Evolutionary conservation across 2,329 filamentous ascomycete genomes (phyloP).

Genomic region (Trematosphaeria pertusa): DNA sequence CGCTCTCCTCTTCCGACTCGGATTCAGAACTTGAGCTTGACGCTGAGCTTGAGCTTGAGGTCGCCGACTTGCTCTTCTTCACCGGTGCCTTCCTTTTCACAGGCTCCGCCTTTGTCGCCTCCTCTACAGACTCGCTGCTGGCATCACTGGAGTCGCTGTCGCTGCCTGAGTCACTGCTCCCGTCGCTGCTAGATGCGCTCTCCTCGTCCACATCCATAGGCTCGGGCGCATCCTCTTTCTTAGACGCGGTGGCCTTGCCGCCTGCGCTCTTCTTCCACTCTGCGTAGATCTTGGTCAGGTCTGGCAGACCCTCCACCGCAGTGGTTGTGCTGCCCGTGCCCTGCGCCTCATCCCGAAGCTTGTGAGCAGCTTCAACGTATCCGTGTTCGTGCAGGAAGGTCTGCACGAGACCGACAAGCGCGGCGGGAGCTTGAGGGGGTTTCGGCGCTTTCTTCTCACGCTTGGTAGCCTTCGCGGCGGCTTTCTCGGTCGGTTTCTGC

Average conservation of each 20-base stretch:
- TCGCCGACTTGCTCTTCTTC: slow-evolving; percentile 23
- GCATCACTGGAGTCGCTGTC: slow-evolving; percentile 28
- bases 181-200: slow-evolving; percentile 30
- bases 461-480: slow-evolving; percentile 3
- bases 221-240: slow-evolving; percentile 26
- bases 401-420: slow-evolving; percentile 42
- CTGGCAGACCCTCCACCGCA: slow-evolving; percentile 23
- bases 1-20: slow-evolving; percentile 44
- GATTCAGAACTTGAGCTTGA: slow-evolving; percentile 46
- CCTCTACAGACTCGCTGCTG: slow-evolving; percentile 39
- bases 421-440: slow-evolving; percentile 22
- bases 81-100: slow-evolving; percentile 33
- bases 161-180: slow-evolving; percentile 27
- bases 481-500: slow-evolving; percentile 4
- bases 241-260: slow-evolving; percentile 3
- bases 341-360: slow-evolving; percentile 29
- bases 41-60: slow-evolving; percentile 31
- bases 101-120: slow-evolving; percentile 25
- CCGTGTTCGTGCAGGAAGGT: slow-evolving; percentile 44
- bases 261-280: slow-evolving; percentile 36
- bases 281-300: slow-evolving; percentile 29
- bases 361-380: slow-evolving; percentile 37
- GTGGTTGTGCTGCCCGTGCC: slow-evolving; percentile 8
- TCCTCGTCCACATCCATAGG: slow-evolving; percentile 41
- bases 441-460: slow-evolving; percentile 6